A percentile compares a stretch with the other conserved stretches of the same genome.
These are phyloP conservation scores for Nakaseomyces kungkrabaensis DNA, from an alignment of 1,139 yeast species.

Conservation along the genomic window DNA sequence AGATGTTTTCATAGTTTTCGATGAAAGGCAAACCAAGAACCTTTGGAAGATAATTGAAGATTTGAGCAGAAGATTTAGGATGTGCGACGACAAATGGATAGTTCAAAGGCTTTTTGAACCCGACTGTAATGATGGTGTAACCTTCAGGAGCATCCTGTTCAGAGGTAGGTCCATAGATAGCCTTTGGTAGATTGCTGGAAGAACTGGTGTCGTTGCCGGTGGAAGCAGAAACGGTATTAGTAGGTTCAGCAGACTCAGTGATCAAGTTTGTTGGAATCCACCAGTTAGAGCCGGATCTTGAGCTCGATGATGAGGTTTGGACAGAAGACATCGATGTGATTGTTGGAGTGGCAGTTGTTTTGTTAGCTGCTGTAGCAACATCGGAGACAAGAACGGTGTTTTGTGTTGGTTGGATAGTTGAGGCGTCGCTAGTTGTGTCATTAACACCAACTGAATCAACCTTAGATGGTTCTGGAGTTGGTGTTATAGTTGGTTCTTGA, in stretches of 20 bases:
- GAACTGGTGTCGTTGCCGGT: constrained; percentile 33
- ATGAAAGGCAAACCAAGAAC: constrained; percentile 46
- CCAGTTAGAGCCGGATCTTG: constrained; percentile 23
- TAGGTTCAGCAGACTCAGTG: constrained; percentile 19
- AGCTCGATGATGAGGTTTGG: constrained; percentile 7
- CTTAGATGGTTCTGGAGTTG: constrained; percentile 2
- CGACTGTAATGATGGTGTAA: constrained; percentile 52
- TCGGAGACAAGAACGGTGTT: background rate
- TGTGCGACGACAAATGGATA: constrained; percentile 62
- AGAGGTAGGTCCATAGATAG: constrained; percentile 41
- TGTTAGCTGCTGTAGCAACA: constrained; percentile 6
- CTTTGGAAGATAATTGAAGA: constrained; percentile 58
- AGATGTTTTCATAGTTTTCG: constrained; percentile 32
- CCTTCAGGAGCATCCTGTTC: constrained; percentile 25
- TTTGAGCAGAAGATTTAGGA: constrained; percentile 64
- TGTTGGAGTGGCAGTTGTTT: constrained; percentile 6
- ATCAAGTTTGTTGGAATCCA: constrained; percentile 31
- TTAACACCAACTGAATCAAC: background rate
- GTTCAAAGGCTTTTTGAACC: constrained; percentile 59
- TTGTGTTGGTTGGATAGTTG: background rate
- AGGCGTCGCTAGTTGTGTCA: background rate
- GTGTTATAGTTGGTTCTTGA: background rate
- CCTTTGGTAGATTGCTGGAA: constrained; percentile 56
- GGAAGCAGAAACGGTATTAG: constrained; percentile 21
- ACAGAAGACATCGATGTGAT: constrained; percentile 5